Conservation (phyloP, 495 filamentous ascomycete genomes). For the Diplogelasinospora grovesii region DNA sequence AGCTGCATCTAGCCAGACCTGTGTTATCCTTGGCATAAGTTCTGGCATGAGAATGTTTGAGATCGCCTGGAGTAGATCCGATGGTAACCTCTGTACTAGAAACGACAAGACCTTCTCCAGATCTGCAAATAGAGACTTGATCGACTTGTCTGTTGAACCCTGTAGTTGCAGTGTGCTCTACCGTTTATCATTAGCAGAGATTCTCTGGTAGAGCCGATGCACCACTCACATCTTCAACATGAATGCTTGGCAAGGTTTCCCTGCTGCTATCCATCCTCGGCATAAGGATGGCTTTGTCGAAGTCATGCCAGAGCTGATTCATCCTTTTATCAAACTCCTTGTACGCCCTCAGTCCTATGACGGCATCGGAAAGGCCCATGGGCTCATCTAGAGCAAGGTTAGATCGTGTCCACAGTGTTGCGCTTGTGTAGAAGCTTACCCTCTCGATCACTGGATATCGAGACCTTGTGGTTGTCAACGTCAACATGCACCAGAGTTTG, state of each 20-base stretch:
- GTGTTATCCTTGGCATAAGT: slow-evolving; percentile 58
- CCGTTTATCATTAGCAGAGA: slow-evolving; percentile 15
- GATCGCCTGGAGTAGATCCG: slow-evolving; percentile 52
- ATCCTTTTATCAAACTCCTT: slow-evolving; percentile 47
- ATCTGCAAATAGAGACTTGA: slow-evolving; percentile 49
- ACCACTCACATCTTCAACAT: slow-evolving; percentile 34
- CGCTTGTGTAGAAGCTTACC: slow-evolving; percentile 19
- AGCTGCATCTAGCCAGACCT: slow-evolving; percentile 63
- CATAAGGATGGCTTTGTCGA: slow-evolving; percentile 42
- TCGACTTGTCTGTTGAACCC: slow-evolving; percentile 30
- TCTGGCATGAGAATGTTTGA: slow-evolving; percentile 60
- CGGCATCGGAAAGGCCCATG: slow-evolving; percentile 40
- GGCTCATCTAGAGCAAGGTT: slow-evolving; percentile 34
- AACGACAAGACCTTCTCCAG: slow-evolving; percentile 58
- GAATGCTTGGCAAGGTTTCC: slow-evolving; percentile 25
- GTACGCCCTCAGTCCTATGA: slow-evolving; percentile 43
- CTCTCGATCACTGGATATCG: slow-evolving; percentile 38
- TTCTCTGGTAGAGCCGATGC: neutral
- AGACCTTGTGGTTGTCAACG: slow-evolving; percentile 37
- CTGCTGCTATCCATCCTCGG: slow-evolving; percentile 40
- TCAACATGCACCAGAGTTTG: slow-evolving; percentile 51
- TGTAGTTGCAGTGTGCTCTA: slow-evolving; percentile 27
- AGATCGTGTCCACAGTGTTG: slow-evolving; percentile 10
- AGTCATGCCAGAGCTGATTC: slow-evolving; percentile 41
- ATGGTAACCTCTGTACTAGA: slow-evolving; percentile 57